phyloP scores from a whole-genome alignment of 1,284 basidiomycete species.

The Sporisorium sorghi region DNA sequence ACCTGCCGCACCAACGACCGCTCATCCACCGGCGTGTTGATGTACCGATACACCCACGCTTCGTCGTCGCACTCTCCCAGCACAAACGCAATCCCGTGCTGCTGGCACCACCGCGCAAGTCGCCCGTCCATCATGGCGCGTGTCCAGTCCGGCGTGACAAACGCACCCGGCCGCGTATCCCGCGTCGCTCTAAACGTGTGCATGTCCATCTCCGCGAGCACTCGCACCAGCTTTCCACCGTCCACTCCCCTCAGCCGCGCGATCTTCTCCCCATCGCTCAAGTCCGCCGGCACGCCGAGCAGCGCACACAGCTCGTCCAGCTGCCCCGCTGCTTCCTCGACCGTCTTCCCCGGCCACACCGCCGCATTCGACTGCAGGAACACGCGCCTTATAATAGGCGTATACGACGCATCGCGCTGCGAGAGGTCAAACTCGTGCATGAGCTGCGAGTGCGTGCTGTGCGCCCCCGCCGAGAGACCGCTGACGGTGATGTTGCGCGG shows the following conservation, averaged over 20 bases:
- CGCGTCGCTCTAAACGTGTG: constrained; percentile 52
- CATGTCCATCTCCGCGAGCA: constrained; percentile 34
- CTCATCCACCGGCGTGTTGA: constrained; percentile 38
- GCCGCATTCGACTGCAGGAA: constrained; percentile 52
- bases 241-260: constrained; percentile 26
- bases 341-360: constrained; percentile 39
- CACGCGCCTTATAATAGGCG: constrained; percentile 37
- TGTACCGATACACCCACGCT: constrained; percentile 45
- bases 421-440: constrained; percentile 59
- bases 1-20: constrained; percentile 31
- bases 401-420: constrained; percentile 17
- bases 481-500: constrained; percentile 62
- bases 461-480: constrained; percentile 67
- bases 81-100: constrained; percentile 26
- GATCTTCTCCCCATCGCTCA: constrained; percentile 31
- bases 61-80: constrained; percentile 50
- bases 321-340: constrained; percentile 38
- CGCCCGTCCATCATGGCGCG: constrained; percentile 41
- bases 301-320: constrained; percentile 34
- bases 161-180: constrained; percentile 22
- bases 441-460: constrained; percentile 66
- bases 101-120: constrained; percentile 41
- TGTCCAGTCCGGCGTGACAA: constrained; percentile 45
- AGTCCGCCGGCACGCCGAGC: constrained; percentile 11
- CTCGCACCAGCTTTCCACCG: constrained; percentile 19